Evolutionary conservation across 129 eudicot species (phyloP), one percentile per base, ranked within the genome.

Genomic region (Tagetes patula): DNA sequence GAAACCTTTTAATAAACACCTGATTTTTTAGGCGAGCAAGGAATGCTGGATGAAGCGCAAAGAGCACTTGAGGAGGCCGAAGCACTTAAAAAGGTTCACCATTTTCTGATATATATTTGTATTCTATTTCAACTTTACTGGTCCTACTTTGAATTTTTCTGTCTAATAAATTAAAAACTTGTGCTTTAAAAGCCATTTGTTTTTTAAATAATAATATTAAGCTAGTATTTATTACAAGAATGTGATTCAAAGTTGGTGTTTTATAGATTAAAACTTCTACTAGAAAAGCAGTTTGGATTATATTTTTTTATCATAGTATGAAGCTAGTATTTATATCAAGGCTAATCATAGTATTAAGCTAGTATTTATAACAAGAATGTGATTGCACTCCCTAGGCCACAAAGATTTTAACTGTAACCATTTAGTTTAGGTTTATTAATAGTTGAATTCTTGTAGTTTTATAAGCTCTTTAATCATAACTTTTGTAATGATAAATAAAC

Each of bases 51-150:
- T 76, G 98, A 90, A 82, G 98, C 98, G 70, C 96, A 94, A 70
- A 94, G 86, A 75, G 88, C 89, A 64, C 81, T 94, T 72, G 98
- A 94, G 81, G 98, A 94, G 81, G 98, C 98, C 13, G 98, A 94
- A 88, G 96, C 96, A 52, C 96, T 94, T 6, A 94, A 87, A 83
- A 94, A 90, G 98, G 98, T 94, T 84, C 40, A 4, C 6, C 33
- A 14, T 5, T 58, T 64, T 33, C 37, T 63, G 40, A 45, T 61
- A 36, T 61, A 11, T 3, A 54, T 61, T 64, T 66, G 5, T 65
- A 3, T 37, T 32, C 11, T 49, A 10, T 52, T 39, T 32, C 55
- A 31, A 38, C 14, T 14, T n/a, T 61, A 20, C 45, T 0, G 0
- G 55, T 65, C 5, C 42, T 32, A 63, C 30, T 34, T 45, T 67